phyloP scores from a whole-genome alignment of 371 early-diverging fungal species.

The Mucor irregularis region DNA sequence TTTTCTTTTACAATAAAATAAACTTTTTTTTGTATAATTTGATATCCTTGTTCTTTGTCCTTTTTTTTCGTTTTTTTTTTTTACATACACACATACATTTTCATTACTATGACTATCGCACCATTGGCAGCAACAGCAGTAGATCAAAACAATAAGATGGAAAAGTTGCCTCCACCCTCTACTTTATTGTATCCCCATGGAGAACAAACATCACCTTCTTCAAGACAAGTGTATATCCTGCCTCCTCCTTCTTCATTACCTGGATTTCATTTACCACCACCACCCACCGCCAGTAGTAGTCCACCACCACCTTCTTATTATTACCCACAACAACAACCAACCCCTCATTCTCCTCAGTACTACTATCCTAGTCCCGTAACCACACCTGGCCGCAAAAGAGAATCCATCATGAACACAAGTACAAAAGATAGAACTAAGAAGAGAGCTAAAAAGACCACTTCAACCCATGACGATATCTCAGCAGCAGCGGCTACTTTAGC shows the following conservation, averaged over 20 bases:
- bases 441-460: constrained; percentile 5
- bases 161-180: constrained; percentile 32
- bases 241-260: constrained; percentile 44
- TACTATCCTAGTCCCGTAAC: constrained; percentile 3
- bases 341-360: constrained; percentile 12
- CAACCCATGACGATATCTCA: constrained; percentile 31
- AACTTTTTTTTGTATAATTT: constrained; percentile 9
- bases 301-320: constrained; percentile 7
- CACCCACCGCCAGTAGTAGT: background rate
- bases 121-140: background rate
- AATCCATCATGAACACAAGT: background rate
- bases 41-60: too few species aligned
- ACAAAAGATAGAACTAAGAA: constrained; percentile 13
- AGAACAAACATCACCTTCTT: constrained; percentile 3
- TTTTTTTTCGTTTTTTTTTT: background rate
- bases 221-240: constrained; percentile 39
- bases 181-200: constrained; percentile 17
- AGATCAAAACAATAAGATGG: constrained; percentile 8
- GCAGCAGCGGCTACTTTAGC: constrained; percentile 44
- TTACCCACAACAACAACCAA: background rate
- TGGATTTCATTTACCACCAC: constrained; percentile 30
- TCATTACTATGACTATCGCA: constrained; percentile 3
- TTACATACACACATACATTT: background rate
- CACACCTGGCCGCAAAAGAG: constrained; percentile 1
- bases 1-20: background rate